A percentile compares a stretch with the other conserved stretches of the same genome.
Evolutionary conservation across 2,329 filamentous ascomycete species (phyloP).

Genomic region (Exophiala spinifera): DNA sequence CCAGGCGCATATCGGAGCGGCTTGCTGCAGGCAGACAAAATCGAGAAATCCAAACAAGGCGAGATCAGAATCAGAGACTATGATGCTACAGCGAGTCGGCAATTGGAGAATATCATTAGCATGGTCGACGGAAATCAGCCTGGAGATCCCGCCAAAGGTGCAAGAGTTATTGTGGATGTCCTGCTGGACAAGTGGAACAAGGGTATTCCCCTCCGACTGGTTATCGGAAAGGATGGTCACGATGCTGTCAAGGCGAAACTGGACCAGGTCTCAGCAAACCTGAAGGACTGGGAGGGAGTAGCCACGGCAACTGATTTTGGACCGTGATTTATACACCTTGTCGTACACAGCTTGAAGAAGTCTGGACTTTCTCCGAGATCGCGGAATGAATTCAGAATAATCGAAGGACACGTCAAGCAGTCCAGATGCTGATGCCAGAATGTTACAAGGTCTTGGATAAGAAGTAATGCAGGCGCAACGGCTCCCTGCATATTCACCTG

Average conservation of each 20-base stretch:
- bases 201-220: background rate
- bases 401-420: too few relatives aligned
- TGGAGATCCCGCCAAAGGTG: background rate
- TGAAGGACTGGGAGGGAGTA: background rate
- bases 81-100: background rate
- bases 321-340: too few relatives aligned
- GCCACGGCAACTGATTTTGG: background rate
- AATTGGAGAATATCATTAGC: background rate
- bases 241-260: background rate
- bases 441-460: too few relatives aligned
- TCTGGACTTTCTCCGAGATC: too few relatives aligned
- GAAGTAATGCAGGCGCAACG: background rate
- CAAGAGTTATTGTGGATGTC: background rate
- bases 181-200: background rate
- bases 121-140: background rate
- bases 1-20: constrained; percentile 29
- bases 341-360: too few relatives aligned
- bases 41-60: too few relatives aligned
- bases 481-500: background rate
- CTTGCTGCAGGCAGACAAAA: constrained; percentile 2
- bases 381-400: too few relatives aligned
- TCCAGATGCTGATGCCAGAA: too few relatives aligned
- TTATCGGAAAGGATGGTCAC: background rate
- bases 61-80: background rate
- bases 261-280: background rate